Evolutionary conservation across 257 asterid genomes (phyloP).

Genomic region (Buddleja alternifolia): DNA sequence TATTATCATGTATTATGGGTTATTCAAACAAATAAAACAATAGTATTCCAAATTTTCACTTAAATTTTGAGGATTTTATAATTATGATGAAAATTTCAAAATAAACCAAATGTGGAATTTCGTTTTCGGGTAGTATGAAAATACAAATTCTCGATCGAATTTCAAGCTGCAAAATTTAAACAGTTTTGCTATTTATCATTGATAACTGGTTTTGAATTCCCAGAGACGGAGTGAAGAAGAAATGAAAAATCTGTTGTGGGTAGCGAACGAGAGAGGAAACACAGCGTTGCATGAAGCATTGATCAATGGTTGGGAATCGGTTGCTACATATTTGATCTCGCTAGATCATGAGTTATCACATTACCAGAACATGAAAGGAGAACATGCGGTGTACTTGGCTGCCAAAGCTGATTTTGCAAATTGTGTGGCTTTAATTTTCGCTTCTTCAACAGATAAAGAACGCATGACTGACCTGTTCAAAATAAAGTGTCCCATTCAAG

Average conservation of each 20-base stretch:
- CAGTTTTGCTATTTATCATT: no score
- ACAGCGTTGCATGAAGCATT: constrained; percentile 38
- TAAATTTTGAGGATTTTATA: no score
- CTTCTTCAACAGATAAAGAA: not conserved
- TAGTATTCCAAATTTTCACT: no score
- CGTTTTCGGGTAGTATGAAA: no score
- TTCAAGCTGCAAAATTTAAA: no score
- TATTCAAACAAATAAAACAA: no score
- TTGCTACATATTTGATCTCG: constrained; percentile 27
- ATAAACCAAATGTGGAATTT: no score
- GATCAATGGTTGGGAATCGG: not conserved
- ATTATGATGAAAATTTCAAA: no score
- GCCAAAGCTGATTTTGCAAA: constrained; percentile 34
- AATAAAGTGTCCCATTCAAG: constrained; percentile 26
- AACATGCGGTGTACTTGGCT: constrained; percentile 36
- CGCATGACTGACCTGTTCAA: not conserved
- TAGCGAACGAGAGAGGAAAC: constrained; percentile 26
- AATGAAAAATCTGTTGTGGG: not conserved
- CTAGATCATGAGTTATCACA: constrained; percentile 19
- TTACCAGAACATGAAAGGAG: constrained; percentile 24
- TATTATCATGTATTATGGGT: no score
- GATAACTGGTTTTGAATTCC: not conserved
- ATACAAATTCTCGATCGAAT: no score
- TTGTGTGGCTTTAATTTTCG: constrained; percentile 19
- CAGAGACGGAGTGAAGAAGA: not conserved